Percentiles rank a stretch among this genome's conserved stretches.
Conservation (phyloP, 192 early-diverging fungal genomes). For the Umbelopsis vinacea region DNA sequence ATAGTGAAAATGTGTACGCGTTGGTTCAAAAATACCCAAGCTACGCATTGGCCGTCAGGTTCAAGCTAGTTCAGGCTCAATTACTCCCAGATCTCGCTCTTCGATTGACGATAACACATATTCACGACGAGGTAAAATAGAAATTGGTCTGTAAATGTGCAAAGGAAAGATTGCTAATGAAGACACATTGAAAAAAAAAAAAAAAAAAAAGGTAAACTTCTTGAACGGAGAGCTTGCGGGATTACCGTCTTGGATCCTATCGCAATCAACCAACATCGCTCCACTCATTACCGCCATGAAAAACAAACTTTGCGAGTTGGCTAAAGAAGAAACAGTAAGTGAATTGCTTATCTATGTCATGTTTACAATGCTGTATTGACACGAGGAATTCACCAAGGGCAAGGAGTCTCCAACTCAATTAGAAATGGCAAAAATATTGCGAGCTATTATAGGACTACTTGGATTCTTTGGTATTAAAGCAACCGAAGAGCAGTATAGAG, state of each 20-base stretch:
- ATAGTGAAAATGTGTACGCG: slow-evolving; percentile 37
- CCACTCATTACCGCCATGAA: slow-evolving; percentile 29
- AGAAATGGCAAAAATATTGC: slow-evolving; percentile 26
- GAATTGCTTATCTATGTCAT: background rate
- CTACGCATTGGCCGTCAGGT: slow-evolving; percentile 26
- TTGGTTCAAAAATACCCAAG: slow-evolving; percentile 28
- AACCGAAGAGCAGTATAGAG: slow-evolving; percentile 22
- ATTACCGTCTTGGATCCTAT: slow-evolving; percentile 31
- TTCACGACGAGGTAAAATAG: slow-evolving; percentile 30
- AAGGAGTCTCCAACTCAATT: slow-evolving; percentile 1
- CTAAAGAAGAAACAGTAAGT: background rate
- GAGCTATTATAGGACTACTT: slow-evolving; percentile 31
- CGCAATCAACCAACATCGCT: slow-evolving; percentile 24
- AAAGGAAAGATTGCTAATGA: background rate
- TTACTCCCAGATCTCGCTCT: slow-evolving; percentile 33
- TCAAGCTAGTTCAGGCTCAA: slow-evolving; percentile 34
- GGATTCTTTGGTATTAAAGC: slow-evolving; percentile 37
- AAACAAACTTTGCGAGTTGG: slow-evolving; percentile 27
- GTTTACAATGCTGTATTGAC: background rate
- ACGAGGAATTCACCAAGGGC: background rate
- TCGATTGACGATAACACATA: slow-evolving; percentile 32
- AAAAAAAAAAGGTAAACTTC: slow-evolving; percentile 26
- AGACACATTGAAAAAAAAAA: background rate
- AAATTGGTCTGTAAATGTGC: background rate
- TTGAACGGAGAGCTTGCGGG: slow-evolving; percentile 31